Evolutionary conservation across 2,329 filamentous ascomycete genomes (phyloP), one percentile per base, ranked within the genome.

Genomic region (Nothophoma quercina): DNA sequence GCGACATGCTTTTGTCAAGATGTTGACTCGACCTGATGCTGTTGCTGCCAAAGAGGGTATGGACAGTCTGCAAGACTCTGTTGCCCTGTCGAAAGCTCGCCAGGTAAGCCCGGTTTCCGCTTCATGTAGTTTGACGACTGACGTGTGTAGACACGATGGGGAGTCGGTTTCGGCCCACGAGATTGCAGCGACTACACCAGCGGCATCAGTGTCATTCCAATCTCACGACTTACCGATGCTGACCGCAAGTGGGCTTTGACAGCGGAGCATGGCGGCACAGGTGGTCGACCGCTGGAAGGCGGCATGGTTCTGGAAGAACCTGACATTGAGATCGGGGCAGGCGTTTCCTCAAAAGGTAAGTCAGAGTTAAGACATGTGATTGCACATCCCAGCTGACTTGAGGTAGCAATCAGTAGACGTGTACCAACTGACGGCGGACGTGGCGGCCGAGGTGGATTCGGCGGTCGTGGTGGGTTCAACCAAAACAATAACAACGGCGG

Each of bases 1-100:
- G 78, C 90, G 95, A 15, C 95, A 99, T 75, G 95, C 95, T 5
- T 99, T 99, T 73, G 93, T 99, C 68, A 99, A 99, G 78, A 99
- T 99, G 95, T 85, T 95, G 62, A 95, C 86, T 59, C 91, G 96
- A 29, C 83, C 86, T 57, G 91, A 96, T 74, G 93, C 95, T 12
- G 83, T 96, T 53, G 80, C 75, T 57, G 95, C 95, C 42, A 96
- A 96, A 72, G 85, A 89, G 29, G 90, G 87, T 43, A 96, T 98
- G 87, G 93, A 97, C 73, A 87, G 86, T 44, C 85, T 86, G 56
- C 86, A 89, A 59, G 84, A 87, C 53, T 82, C 88, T 5, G 88
- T 91, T 42, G 84, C 89, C 64, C 85, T 91, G 60, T 85, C 91
- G 46, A 84, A 80, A 56, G 79, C 78, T 32, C 77, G 79, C 16